Evolutionary conservation across 2,329 filamentous ascomycete genomes (phyloP).

Genomic region (Colletotrichum spinosum): DNA sequence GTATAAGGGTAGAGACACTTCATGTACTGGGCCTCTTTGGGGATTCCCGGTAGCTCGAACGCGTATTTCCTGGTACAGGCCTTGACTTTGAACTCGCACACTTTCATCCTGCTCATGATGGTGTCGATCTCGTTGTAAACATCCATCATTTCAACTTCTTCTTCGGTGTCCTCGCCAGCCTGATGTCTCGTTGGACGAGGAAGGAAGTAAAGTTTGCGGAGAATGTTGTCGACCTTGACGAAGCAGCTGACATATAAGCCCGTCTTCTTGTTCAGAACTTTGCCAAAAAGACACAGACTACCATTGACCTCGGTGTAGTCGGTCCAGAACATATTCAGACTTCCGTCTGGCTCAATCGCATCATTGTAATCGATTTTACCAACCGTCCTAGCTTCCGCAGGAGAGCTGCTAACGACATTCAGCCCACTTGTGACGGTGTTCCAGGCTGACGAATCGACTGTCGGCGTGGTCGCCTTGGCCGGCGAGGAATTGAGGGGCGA

Average conservation of each 20-base stretch:
- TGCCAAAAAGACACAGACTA: constrained; percentile 93
- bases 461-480: constrained; percentile 66
- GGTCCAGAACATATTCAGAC: constrained; percentile 94
- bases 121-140: constrained; percentile 91
- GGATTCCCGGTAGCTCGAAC: constrained; percentile 89
- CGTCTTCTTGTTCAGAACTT: constrained; percentile 90
- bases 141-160: constrained; percentile 87
- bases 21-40: constrained; percentile 89
- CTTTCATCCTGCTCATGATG: constrained; percentile 88
- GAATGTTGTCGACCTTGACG: constrained; percentile 93
- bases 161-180: constrained; percentile 75
- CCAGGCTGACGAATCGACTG: constrained; percentile 86
- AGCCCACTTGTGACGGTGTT: constrained; percentile 87
- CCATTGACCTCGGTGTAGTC: constrained; percentile 96
- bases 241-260: constrained; percentile 89
- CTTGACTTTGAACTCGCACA: constrained; percentile 95
- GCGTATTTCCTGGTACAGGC: constrained; percentile 91
- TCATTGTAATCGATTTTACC: constrained; percentile 88
- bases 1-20: constrained; percentile 97
- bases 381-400: constrained; percentile 70
- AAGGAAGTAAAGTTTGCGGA: constrained; percentile 92
- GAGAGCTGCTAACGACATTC: constrained; percentile 83
- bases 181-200: constrained; percentile 74
- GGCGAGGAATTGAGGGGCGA: constrained; percentile 84
- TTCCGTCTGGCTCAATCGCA: constrained; percentile 94